These are phyloP conservation scores for Linnemannia zychae DNA, from an alignment of 192 early-diverging fungal genomes.

Conservation along the genomic window DNA sequence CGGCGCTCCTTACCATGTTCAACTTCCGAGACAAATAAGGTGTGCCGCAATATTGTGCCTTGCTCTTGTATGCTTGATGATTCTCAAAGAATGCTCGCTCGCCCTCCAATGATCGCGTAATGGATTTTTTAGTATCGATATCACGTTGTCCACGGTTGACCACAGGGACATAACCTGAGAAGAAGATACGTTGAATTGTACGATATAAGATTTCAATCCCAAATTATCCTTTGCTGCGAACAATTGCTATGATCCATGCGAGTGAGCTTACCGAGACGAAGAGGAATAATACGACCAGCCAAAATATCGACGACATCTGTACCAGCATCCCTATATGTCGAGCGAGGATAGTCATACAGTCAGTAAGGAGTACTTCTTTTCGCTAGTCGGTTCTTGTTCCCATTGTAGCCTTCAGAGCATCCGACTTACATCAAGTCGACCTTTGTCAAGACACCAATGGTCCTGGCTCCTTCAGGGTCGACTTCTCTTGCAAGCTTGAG, in stretches of 20 bases:
- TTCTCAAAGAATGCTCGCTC: slow-evolving; percentile 96
- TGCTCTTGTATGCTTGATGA: slow-evolving; percentile 93
- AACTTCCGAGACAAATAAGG: slow-evolving; percentile 96
- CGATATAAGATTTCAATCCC: background rate
- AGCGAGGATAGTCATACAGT: too few relatives aligned
- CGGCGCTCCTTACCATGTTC: slow-evolving; percentile 78
- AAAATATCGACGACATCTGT: slow-evolving; percentile 99
- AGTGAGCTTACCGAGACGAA: slow-evolving; percentile 65
- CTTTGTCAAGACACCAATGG: slow-evolving; percentile 99
- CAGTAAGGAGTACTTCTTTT: too few relatives aligned
- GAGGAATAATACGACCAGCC: slow-evolving; percentile 95
- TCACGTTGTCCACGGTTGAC: slow-evolving; percentile 99
- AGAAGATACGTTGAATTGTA: background rate
- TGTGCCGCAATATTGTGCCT: slow-evolving; percentile 99
- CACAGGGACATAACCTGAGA: slow-evolving; percentile 95
- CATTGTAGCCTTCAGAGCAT: background rate
- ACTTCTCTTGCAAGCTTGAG: slow-evolving; percentile 97
- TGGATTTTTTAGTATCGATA: slow-evolving; percentile 94
- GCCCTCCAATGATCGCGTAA: slow-evolving; percentile 87
- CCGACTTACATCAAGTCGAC: slow-evolving; percentile 91
- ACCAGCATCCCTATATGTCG: slow-evolving; percentile 82
- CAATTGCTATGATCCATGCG: background rate
- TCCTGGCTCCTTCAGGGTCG: slow-evolving; percentile 97
- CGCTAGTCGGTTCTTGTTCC: too few relatives aligned
- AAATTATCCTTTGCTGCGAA: background rate